phyloP scores from a whole-genome alignment of 2,329 filamentous ascomycete genomes.

The Pyrenophora tritici-repentis region DNA sequence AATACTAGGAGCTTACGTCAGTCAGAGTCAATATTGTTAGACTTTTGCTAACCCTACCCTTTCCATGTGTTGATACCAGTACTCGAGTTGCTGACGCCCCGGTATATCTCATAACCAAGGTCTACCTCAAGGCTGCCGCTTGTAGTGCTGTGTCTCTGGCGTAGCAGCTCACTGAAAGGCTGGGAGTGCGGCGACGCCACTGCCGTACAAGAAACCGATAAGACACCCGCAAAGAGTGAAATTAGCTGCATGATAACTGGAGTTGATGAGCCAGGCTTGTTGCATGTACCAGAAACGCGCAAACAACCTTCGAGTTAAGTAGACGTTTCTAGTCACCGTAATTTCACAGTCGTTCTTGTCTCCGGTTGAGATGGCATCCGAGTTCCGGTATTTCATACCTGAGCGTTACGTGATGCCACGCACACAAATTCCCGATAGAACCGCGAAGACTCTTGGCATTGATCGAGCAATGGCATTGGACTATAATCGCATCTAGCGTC shows the following conservation, averaged over 20 bases:
- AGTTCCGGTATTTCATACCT: too few relatives aligned
- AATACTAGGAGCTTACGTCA: slow-evolving; percentile 13
- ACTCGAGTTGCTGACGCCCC: slow-evolving; percentile 21
- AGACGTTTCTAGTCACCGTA: neutral
- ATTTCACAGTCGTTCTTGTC: too few relatives aligned
- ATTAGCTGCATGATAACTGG: neutral
- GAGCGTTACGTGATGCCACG: too few relatives aligned
- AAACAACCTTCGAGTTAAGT: too few relatives aligned
- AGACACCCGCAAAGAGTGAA: neutral
- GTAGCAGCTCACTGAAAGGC: neutral
- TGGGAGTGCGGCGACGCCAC: neutral
- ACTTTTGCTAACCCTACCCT: slow-evolving; percentile 17
- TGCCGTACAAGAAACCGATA: neutral
- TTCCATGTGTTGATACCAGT: slow-evolving; percentile 27
- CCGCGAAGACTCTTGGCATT: too few relatives aligned
- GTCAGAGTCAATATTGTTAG: neutral
- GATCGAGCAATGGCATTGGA: too few relatives aligned
- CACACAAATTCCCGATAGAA: too few relatives aligned
- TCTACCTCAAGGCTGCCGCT: slow-evolving; percentile 17
- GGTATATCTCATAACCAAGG: slow-evolving; percentile 29
- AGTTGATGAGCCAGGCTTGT: neutral
- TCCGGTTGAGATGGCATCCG: too few relatives aligned
- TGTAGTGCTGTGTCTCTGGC: neutral
- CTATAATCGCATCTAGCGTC: too few relatives aligned
- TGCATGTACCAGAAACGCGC: neutral